Conservation (phyloP, 1,284 basidiomycete species). For the Lentinula novae-zelandiae region DNA sequence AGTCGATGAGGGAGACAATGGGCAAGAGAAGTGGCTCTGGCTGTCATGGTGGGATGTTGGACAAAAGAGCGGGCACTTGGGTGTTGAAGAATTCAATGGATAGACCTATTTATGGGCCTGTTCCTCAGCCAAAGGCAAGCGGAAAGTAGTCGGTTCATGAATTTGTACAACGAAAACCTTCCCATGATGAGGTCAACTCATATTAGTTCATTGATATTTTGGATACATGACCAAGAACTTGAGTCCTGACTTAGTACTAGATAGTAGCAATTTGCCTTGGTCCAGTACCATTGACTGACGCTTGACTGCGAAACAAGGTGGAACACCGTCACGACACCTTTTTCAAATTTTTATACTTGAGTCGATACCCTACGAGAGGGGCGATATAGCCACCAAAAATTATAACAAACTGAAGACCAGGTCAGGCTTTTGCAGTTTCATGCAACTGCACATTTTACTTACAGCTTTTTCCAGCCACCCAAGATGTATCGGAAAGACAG, state of each 20-base stretch:
- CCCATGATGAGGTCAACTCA: too few species aligned
- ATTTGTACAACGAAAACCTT: too few species aligned
- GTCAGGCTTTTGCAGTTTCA: too few species aligned
- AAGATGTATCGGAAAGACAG: constrained; percentile 24
- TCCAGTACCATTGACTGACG: too few species aligned
- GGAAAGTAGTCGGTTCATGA: too few species aligned
- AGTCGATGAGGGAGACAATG: too few species aligned
- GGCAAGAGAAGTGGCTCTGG: background rate
- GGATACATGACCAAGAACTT: too few species aligned
- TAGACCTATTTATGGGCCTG: background rate
- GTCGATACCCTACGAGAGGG: constrained; percentile 23
- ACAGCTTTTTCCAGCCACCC: constrained; percentile 26
- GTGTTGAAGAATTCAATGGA: background rate
- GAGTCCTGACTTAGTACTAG: too few species aligned
- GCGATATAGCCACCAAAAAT: constrained; percentile 26
- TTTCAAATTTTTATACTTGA: constrained; percentile 6
- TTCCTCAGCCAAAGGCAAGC: background rate
- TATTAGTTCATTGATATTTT: too few species aligned
- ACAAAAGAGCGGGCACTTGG: background rate
- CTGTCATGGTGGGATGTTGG: background rate
- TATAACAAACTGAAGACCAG: constrained; percentile 20
- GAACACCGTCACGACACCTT: background rate
- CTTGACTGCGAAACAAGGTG: too few species aligned
- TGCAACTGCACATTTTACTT: constrained; percentile 4
- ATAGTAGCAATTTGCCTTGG: too few species aligned